Evolutionary conservation across 441 rosid genomes (phyloP), one percentile per base, ranked within the genome.

Genomic region (Manihot esculenta): DNA sequence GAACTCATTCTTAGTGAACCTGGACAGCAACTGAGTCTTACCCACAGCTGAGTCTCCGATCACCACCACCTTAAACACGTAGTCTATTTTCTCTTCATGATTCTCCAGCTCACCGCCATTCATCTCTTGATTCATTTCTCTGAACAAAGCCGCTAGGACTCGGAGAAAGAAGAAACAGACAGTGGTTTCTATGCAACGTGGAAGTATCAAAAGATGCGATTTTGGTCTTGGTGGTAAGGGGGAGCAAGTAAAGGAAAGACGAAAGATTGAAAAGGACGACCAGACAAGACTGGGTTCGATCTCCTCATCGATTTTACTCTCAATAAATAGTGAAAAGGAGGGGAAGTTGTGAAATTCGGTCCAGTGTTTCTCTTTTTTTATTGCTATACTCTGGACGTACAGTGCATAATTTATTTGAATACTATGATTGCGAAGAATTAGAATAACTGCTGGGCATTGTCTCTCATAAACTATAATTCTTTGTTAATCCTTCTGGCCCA

Each of bases 121-220:
- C 91, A 88, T 90, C 71, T 90, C 96, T 75, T 81, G 83, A 76
- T 88, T 88, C 93, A 88, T 90, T 64, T 72, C 74, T 66, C 41
- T 35, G 5, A 7, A 35, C 41, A 35, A 35, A 35, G 5, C 41
- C 41, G 5, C 41, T 5, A 2, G 41, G 7, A 5, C 41, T 35
- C 5, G 41, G 41, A 35, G 41, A 2, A 35, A 5, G 41, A 35
- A 35, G 4, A 2, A 6, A 35, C 0, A 2, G 7, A 5, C 0
- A 35, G 41, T 35, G 33, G 33, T 30, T 30, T 30, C 33, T 30
- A 1, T 30, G 33, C 33, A 1, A n/a, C 49, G 38, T 21, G n/a
- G n/a, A n/a, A n/a, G n/a, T n/a, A n/a, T n/a, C n/a, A n/a, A n/a
- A n/a, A n/a, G n/a, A n/a, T n/a, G n/a, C n/a, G 72, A 70, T 24